Conservation (phyloP, 179 eudicot genomes). For the Beta macrorhiza region DNA sequence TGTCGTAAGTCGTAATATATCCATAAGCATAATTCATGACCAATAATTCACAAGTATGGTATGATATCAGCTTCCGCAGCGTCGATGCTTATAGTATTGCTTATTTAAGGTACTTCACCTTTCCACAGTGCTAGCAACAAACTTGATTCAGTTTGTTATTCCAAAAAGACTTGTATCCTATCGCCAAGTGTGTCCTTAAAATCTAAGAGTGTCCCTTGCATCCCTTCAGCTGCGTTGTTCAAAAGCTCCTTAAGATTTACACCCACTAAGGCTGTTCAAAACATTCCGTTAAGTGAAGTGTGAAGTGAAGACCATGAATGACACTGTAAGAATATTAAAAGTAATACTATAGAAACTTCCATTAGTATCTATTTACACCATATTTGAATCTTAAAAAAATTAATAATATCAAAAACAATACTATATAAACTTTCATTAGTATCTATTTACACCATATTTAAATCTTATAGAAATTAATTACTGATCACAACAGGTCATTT, state of each 20-base stretch:
- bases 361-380: too few species aligned
- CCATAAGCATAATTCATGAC: background rate
- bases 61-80: background rate
- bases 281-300: background rate
- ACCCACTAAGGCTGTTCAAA: slow-evolving; percentile 68
- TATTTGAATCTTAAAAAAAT: too few species aligned
- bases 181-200: slow-evolving; percentile 77
- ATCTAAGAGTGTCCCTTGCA: slow-evolving; percentile 74
- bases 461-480: too few species aligned
- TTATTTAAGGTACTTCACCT: background rate
- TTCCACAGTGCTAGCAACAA: slow-evolving; percentile 1
- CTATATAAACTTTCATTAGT: too few species aligned
- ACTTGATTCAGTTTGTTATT: slow-evolving; percentile 29
- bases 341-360: background rate
- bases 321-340: background rate
- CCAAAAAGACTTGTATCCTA: slow-evolving; percentile 84
- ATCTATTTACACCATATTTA: too few species aligned
- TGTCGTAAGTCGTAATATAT: background rate
- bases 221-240: slow-evolving; percentile 63
- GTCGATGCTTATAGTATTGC: background rate
- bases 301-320: background rate
- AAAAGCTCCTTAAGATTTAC: slow-evolving; percentile 76
- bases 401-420: too few species aligned
- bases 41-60: background rate
- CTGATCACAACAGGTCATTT: too few species aligned